Conservation (phyloP, 805 yeast species). For the Phaffomyces antillensis region DNA sequence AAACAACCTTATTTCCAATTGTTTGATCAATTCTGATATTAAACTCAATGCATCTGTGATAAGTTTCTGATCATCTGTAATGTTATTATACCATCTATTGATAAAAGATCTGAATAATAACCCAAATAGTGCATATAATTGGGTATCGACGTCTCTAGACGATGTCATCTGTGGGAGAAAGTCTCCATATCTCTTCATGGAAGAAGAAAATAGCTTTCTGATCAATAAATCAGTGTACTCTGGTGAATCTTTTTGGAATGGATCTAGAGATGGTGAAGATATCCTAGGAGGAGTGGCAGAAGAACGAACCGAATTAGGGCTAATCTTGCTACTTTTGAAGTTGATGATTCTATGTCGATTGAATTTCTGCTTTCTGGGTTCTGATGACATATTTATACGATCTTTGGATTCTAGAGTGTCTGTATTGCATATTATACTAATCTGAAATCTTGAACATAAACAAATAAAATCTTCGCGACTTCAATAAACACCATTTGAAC, state of each 20-base stretch:
- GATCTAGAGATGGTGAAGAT: neutral
- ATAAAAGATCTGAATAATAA: slow-evolving; percentile 41
- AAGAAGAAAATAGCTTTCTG: slow-evolving; percentile 10
- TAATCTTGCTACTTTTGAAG: neutral
- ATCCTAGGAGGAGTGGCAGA: neutral
- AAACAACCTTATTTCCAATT: slow-evolving; percentile 28
- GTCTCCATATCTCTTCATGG: slow-evolving; percentile 8
- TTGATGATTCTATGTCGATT: slow-evolving; percentile 1
- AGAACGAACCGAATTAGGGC: neutral
- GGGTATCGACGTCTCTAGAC: slow-evolving; percentile 33
- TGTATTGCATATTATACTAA: too few species aligned
- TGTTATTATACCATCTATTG: slow-evolving; percentile 35
- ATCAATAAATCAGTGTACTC: slow-evolving; percentile 23
- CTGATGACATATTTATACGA: neutral
- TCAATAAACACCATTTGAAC: too few species aligned
- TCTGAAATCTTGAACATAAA: too few species aligned
- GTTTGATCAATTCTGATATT: slow-evolving; percentile 33
- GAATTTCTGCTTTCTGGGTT: slow-evolving; percentile 2
- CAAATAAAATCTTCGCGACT: too few species aligned
- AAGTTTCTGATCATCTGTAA: slow-evolving; percentile 37
- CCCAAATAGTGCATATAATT: slow-evolving; percentile 40
- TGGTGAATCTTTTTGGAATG: slow-evolving; percentile 15
- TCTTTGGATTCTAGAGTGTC: neutral
- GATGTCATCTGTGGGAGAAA: slow-evolving; percentile 34
- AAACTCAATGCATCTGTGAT: slow-evolving; percentile 32